Conservation (phyloP, 1,139 yeast genomes). For the Magnusiomyces sp. region DNA sequence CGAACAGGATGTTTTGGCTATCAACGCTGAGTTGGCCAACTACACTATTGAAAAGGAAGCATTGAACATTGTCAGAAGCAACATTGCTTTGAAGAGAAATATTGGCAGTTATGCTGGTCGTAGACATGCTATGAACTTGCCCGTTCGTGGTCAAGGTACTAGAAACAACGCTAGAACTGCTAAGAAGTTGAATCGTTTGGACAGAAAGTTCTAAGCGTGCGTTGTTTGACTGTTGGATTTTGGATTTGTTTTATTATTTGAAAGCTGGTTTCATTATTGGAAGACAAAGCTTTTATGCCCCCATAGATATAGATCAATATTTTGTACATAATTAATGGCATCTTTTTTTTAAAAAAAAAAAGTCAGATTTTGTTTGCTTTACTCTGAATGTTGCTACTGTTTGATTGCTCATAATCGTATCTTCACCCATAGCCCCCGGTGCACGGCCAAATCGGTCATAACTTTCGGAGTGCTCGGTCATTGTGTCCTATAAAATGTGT, state of each 20-base stretch:
- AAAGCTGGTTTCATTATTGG: neutral
- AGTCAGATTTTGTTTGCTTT: too few species aligned
- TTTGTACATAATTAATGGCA: too few species aligned
- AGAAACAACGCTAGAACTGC: constrained; percentile 89
- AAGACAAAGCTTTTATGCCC: neutral
- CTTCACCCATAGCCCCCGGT: too few species aligned
- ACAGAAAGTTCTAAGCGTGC: constrained; percentile 9
- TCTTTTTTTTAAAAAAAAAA: too few species aligned
- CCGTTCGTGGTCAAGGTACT: constrained; percentile 92
- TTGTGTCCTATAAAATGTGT: too few species aligned
- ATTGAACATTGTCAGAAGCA: constrained; percentile 65
- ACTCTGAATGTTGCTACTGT: too few species aligned
- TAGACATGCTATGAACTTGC: constrained; percentile 76
- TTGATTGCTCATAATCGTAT: too few species aligned
- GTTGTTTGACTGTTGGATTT: neutral
- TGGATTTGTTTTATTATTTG: neutral
- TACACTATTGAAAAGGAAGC: constrained; percentile 82
- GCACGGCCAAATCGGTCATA: too few species aligned
- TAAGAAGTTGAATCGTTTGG: constrained; percentile 58
- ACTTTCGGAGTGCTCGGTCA: too few species aligned
- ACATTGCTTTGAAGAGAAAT: constrained; percentile 69
- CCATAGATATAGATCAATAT: neutral
- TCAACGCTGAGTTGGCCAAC: constrained; percentile 79
- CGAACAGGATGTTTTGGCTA: constrained; percentile 78
- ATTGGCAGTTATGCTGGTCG: constrained; percentile 85